Evolutionary conservation across 78 protist genomes (phyloP), one percentile per base, ranked within the genome.

Genomic region (Planoprotostelium fungivorum): DNA sequence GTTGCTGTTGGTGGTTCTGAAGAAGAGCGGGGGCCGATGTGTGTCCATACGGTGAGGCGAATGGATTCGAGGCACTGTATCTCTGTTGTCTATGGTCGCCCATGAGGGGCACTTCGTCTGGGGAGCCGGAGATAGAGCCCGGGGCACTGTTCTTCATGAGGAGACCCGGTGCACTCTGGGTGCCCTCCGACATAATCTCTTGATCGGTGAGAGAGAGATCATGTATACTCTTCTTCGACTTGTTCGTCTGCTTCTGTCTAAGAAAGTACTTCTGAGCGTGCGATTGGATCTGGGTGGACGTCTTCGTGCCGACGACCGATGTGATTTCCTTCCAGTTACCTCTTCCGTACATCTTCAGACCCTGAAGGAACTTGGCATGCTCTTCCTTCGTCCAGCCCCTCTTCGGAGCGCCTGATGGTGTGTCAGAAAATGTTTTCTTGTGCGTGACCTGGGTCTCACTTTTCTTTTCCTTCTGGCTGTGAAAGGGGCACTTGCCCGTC

Each of bases 181-280:
- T n/a, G n/a, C n/a, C n/a, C n/a, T n/a, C n/a, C n/a, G n/a, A n/a
- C n/a, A n/a, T n/a, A n/a, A n/a, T 51, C 16, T 51, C 73, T 5
- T 51, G 73, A 38, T 94, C 96, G 28, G 83, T n/a, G 16, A 94
- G 88, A 28, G 96, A 91, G 10, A 92, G 39, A 92, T 94, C 96
- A 73, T 94, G 96, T 23, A 94, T 94, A 34, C 90, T 84, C 39
- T 92, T 37, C 38, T 94, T 94, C 83, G 88, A 91, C 38, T 91
- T 91, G 25, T 90, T 83, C 38, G 39, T 85, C 86, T 94, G 96
- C 39, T 91, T 86, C 63, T 94, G 96, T 36, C 96, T 28, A 0
- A 91, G 92, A 93, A 92, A 94, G 86, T 94, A 94, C 36, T 94
- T 94, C 88, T 94, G 96, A 83, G 96, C 96, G 86, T 94, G 96